A percentile compares a stretch with the other conserved stretches of the same genome.
phyloP scores from a whole-genome alignment of 768 basidiomycete genomes.

The Lactarius pseudohatsudake region DNA sequence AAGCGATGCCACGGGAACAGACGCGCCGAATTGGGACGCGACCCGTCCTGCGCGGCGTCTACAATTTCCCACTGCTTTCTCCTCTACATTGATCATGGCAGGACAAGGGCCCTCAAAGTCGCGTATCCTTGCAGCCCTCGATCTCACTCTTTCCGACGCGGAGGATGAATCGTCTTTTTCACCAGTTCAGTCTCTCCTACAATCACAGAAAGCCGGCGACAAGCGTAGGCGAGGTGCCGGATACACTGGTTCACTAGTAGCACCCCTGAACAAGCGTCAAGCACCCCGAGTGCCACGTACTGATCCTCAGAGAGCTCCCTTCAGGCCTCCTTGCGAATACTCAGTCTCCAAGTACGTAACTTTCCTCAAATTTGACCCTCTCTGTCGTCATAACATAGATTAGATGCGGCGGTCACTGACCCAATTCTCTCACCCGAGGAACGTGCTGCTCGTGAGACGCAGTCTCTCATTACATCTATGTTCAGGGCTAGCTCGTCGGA shows the following conservation, averaged over 20 bases:
- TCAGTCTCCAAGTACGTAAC: slow-evolving; percentile 19
- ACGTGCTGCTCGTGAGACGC: slow-evolving; percentile 8
- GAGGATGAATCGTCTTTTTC: slow-evolving; percentile 4
- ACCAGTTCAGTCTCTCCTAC: neutral
- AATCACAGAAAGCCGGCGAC: neutral
- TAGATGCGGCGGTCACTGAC: slow-evolving; percentile 16
- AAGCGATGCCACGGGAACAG: slow-evolving; percentile 3
- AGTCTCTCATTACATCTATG: slow-evolving; percentile 6
- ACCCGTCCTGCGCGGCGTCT: neutral
- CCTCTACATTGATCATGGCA: slow-evolving; percentile 4
- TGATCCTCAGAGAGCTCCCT: slow-evolving; percentile 12
- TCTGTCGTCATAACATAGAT: neutral
- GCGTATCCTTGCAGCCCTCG: slow-evolving; percentile 29
- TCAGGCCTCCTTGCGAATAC: slow-evolving; percentile 23
- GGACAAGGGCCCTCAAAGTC: slow-evolving; percentile 21
- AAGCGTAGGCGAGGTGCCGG: slow-evolving; percentile 25
- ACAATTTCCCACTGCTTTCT: neutral
- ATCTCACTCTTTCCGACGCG: slow-evolving; percentile 5
- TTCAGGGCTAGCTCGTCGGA: neutral
- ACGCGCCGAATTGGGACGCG: slow-evolving; percentile 13
- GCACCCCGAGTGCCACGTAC: neutral
- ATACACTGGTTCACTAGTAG: neutral
- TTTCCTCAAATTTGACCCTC: too few relatives aligned
- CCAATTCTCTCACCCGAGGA: slow-evolving; percentile 23
- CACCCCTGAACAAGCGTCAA: slow-evolving; percentile 26